phyloP scores from a whole-genome alignment of 164 flowering plant species.

The Tinospora cordifolia region DNA sequence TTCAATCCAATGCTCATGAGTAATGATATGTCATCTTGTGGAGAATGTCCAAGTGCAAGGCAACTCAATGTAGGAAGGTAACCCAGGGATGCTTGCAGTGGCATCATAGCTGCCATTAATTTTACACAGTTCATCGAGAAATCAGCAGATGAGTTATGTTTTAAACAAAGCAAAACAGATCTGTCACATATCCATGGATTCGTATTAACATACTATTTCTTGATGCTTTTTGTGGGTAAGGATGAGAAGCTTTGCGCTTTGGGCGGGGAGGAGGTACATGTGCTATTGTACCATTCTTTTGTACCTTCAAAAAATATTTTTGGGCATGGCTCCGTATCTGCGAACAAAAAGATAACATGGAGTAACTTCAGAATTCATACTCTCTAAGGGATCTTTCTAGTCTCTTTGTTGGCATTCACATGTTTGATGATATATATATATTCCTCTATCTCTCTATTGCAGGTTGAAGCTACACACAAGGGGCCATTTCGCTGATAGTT shows the following conservation, averaged over 20 bases:
- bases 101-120: conserved; percentile 40
- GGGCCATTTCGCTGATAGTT: too few species aligned
- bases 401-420: too few species aligned
- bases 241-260: conserved; percentile 89
- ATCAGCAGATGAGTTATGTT: conserved; percentile 1
- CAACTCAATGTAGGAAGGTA: conserved; percentile 48
- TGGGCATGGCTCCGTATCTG: conserved; percentile 99
- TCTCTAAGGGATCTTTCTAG: too few species aligned
- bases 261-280: conserved; percentile 98
- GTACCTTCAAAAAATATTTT: conserved; percentile 87
- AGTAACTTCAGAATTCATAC: background rate
- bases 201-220: conserved; percentile 52
- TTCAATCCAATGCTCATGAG: conserved; percentile 34
- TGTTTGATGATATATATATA: too few species aligned
- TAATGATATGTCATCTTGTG: conserved; percentile 53
- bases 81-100: conserved; percentile 44
- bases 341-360: background rate
- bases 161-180: background rate
- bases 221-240: conserved; percentile 82
- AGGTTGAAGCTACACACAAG: too few species aligned
- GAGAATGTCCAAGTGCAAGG: conserved; percentile 40
- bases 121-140: conserved; percentile 15
- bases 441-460: too few species aligned
- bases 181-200: background rate
- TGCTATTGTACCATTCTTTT: conserved; percentile 77